Conservation (phyloP, 2,329 filamentous ascomycete species). For the Colletotrichum falcatum region DNA sequence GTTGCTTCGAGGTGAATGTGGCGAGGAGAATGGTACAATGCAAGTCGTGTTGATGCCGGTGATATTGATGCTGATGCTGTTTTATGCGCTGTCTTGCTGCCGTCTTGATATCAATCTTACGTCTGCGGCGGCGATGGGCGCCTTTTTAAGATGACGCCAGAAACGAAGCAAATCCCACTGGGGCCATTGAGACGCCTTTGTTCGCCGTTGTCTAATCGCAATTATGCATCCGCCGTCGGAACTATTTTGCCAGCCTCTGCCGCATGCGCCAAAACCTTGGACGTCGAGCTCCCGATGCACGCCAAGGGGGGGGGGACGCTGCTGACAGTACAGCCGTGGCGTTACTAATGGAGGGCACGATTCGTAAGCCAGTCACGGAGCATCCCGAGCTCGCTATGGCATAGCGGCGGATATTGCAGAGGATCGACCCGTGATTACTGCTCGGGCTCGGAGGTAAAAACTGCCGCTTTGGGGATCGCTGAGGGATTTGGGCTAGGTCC, state of each 20-base stretch:
- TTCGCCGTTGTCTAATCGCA: no score
- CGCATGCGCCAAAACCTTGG: no score
- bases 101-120: neutral
- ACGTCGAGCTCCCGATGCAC: no score
- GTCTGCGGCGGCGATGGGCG: neutral
- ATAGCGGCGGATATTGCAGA: neutral
- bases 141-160: neutral
- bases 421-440: no score
- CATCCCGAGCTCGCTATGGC: no score
- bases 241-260: no score
- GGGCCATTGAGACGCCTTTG: neutral
- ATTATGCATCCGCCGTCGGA: no score
- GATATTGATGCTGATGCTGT: neutral
- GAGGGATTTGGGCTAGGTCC: no score
- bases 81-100: neutral
- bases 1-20: neutral
- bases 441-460: neutral
- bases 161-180: no score
- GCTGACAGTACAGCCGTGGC: no score
- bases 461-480: neutral
- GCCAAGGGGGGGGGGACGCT: no score
- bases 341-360: constrained; percentile 12
- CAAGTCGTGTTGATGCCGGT: neutral
- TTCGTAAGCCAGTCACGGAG: neutral
- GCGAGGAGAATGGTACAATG: neutral